Evolutionary conservation across 371 early-diverging fungal species (phyloP).

Genomic region (Nematocida sp.): DNA sequence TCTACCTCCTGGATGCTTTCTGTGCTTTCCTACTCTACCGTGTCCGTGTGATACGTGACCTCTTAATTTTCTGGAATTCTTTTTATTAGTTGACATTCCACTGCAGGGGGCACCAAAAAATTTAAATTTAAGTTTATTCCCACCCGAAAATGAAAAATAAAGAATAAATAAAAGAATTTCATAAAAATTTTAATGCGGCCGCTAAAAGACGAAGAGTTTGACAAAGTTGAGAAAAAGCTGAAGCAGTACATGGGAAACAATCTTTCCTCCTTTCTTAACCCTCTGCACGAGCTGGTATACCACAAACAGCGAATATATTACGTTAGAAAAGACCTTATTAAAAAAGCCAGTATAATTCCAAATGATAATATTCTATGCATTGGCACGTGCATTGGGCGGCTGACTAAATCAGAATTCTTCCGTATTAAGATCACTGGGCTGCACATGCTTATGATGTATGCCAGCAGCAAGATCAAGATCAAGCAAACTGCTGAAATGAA

Average conservation of each 20-base stretch:
- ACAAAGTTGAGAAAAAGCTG: constrained; percentile 67
- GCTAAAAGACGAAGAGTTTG: constrained; percentile 64
- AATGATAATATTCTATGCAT: constrained; percentile 78
- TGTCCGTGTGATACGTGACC: constrained; percentile 71
- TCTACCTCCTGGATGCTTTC: constrained; percentile 99
- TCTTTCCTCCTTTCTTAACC: constrained; percentile 55
- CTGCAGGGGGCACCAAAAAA: constrained; percentile 17
- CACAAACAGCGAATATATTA: constrained; percentile 65
- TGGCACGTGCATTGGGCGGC: constrained; percentile 94
- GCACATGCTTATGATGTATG: constrained; percentile 84
- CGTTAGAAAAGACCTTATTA: constrained; percentile 53
- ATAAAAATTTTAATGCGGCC: constrained; percentile 64
- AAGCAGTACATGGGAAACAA: constrained; percentile 67
- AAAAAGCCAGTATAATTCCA: constrained; percentile 59
- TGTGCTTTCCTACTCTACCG: constrained; percentile 83
- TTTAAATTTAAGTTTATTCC: constrained; percentile 30
- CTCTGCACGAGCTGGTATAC: constrained; percentile 58
- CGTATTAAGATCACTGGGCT: constrained; percentile 86
- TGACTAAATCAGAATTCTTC: constrained; percentile 93
- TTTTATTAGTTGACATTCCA: constrained; percentile 56
- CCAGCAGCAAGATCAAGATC: constrained; percentile 91
- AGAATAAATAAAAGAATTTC: not conserved
- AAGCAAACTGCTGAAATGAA: constrained; percentile 98
- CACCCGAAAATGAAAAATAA: too few species aligned
- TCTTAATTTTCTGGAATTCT: constrained; percentile 69